Conservation (phyloP, 305 asterid species). For the Striga hermonthica region DNA sequence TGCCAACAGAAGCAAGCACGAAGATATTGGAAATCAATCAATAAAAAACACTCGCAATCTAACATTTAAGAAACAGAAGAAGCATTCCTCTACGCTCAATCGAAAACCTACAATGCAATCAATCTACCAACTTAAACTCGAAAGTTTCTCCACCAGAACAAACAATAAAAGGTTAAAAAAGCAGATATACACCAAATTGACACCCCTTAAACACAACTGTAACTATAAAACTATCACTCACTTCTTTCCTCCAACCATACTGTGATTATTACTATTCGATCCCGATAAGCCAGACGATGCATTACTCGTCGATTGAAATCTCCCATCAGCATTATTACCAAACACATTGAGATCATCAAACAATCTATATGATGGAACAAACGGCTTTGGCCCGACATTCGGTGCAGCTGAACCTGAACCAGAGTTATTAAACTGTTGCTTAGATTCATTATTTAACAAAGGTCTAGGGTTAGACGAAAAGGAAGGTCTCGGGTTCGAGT, state of each 20-base stretch:
- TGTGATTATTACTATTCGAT: slow-evolving; percentile 43
- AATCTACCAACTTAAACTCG: slow-evolving; percentile 32
- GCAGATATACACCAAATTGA: slow-evolving; percentile 6
- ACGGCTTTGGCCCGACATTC: slow-evolving; percentile 62
- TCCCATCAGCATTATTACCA: slow-evolving; percentile 48
- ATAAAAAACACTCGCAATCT: too few relatives aligned
- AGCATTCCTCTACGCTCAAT: background rate
- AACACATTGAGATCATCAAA: slow-evolving; percentile 92
- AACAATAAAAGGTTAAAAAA: background rate
- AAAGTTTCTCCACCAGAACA: slow-evolving; percentile 2
- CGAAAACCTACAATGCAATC: slow-evolving; percentile 27
- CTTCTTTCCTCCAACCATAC: slow-evolving; percentile 57
- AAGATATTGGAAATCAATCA: too few relatives aligned
- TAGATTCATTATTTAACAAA: slow-evolving; percentile 23
- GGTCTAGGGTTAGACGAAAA: slow-evolving; percentile 10
- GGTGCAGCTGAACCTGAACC: slow-evolving; percentile 30
- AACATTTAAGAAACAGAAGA: background rate
- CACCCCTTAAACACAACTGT: background rate
- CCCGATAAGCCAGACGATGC: slow-evolving; percentile 39
- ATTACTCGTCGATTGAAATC: slow-evolving; percentile 40
- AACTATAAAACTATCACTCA: slow-evolving; percentile 35
- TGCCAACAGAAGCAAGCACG: too few relatives aligned
- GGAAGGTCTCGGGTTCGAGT: slow-evolving; percentile 37
- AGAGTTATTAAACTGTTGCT: slow-evolving; percentile 24
- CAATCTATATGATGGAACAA: slow-evolving; percentile 80